Base-by-base conservation (phyloP, 352 stramenopile genomes). In the Pythium sukuiense region DNA sequence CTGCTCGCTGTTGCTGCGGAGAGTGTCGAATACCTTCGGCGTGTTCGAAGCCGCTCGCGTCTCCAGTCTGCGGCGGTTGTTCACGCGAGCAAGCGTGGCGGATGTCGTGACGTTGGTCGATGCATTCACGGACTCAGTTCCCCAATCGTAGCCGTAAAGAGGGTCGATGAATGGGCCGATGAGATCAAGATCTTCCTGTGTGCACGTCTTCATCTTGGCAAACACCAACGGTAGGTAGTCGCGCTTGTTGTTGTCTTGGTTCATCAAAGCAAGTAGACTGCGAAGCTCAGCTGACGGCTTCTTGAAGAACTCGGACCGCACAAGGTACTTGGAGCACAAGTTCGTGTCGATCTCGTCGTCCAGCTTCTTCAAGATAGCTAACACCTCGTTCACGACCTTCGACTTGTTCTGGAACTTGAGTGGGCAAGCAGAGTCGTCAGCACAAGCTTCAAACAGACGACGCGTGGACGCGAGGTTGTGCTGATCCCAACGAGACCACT, bases 361-460 rank as follows among this genome's bases (percentile, higher is more conserved):
- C 6, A 69, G 45, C 32, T 53, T 52, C 13, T 63, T 32, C 29
- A 54, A 59, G 4, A 69, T 16, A 30, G 14, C 62, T 1, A 69
- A 18, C 26, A 59, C 46, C 32, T 69, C 62, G 1, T 63, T 43
- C 1, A 69, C 0, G 1, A 63, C 55, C 1, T 29, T 61, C 41
- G 18, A 46, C 1, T 52, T 43, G 6, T 20, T 48, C 20, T 63
- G 14, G 27, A 69, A 61, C 53, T 61, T 61, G 49, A 70, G 16
- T 2, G 63, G 63, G 39, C 63, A 70, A 33, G 57, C 2, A 0
- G 35, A 1, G 20, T 65, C 57, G 24, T 65, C 52, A 27, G 30
- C 59, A 53, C 63, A 70, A 2, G n/a, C 16, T 26, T 70, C 63
- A 2, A 70, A 33, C 26, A 71, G 20, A 6, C 65, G 53, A 3